Evolutionary conservation across 2,329 filamentous ascomycete species (phyloP).

Genomic region (Monilinia vaccinii-corymbosi): DNA sequence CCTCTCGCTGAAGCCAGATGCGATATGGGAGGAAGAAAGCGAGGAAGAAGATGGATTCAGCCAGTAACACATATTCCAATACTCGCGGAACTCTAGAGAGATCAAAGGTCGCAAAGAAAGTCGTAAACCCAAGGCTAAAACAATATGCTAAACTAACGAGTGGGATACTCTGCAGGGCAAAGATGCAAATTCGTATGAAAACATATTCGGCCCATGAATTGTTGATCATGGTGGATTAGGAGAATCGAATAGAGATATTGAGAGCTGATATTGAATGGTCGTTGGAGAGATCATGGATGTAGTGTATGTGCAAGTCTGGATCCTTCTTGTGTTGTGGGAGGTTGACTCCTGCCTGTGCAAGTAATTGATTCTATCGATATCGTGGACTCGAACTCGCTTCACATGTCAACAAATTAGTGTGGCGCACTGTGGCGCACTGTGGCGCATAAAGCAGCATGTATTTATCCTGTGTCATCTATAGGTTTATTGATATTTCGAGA

Average conservation of each 20-base stretch:
- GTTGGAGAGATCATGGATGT: not conserved
- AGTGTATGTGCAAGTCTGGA: not conserved
- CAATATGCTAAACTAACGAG: conserved; percentile 41
- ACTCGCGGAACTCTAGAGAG: conserved; percentile 24
- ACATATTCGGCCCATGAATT: conserved; percentile 26
- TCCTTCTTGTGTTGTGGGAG: not conserved
- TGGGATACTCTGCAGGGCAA: conserved; percentile 39
- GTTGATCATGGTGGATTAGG: conserved; percentile 27
- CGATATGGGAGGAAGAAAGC: conserved; percentile 44
- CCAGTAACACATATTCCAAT: conserved; percentile 35
- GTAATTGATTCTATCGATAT: no score
- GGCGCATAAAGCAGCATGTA: no score
- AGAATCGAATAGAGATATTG: not conserved
- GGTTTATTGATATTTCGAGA: not conserved
- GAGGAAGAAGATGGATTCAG: conserved; percentile 47
- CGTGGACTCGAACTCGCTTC: not conserved
- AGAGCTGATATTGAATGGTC: not conserved
- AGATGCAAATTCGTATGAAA: conserved; percentile 39
- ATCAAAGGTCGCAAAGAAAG: conserved; percentile 27
- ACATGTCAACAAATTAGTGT: not conserved
- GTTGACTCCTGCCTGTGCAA: not conserved
- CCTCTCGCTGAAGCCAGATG: conserved; percentile 41
- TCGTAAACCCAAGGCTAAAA: conserved; percentile 26
- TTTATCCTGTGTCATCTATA: not conserved
- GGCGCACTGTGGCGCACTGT: not conserved